Evolutionary conservation across 805 yeast species (phyloP), one percentile per base, ranked within the genome.

Genomic region (Starmerella ratchasimensis): DNA sequence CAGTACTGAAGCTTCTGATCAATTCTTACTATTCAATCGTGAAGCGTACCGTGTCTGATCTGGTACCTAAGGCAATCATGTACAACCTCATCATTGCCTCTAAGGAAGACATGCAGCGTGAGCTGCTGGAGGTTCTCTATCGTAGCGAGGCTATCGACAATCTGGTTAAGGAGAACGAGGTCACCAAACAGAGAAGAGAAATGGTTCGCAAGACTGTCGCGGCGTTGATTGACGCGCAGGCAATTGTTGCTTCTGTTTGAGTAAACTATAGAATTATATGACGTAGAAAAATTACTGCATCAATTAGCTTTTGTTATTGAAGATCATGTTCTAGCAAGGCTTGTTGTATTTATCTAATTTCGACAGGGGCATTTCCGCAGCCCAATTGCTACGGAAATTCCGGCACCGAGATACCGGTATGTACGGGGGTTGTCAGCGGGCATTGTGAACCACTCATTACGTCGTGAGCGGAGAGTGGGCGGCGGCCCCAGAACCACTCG

Each of bases 161-260:
- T 34, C 68, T 90, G 55, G 84, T 88, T 23, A 80, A 76, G 61
- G 98, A 90, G 62, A 86, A 84, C 54, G 97, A 88, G 42, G 56
- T 74, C 42, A 88, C 96, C 2, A 81, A 80, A 45, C 94, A 84
- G 59, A 77, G 94, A 69, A 78, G 98, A 65, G 80, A 79, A 58
- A 96, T 88, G 62, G 83, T 95, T 57, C 62, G 74, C 57, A 83
- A 81, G 69, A 88, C 88, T 94, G 95, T 90, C 39, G 94, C 82
- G 51, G 93, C 84, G 35, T 69, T 88, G 59, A 71, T 65, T 49
- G 76, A 86, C 58, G 98, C 97, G 22, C 75, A 81, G 53, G 86
- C 76, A 55, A 90, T 90, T 60, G 97, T 90, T 22, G 65, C 80
- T 9, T 15, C 48, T 6, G 48, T 44, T 5, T 44, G n/a, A n/a